Percentiles rank a stretch among this genome's conserved stretches.
phyloP scores from a whole-genome alignment of 2,329 filamentous ascomycete genomes.

The Elsinoe ampelina region DNA sequence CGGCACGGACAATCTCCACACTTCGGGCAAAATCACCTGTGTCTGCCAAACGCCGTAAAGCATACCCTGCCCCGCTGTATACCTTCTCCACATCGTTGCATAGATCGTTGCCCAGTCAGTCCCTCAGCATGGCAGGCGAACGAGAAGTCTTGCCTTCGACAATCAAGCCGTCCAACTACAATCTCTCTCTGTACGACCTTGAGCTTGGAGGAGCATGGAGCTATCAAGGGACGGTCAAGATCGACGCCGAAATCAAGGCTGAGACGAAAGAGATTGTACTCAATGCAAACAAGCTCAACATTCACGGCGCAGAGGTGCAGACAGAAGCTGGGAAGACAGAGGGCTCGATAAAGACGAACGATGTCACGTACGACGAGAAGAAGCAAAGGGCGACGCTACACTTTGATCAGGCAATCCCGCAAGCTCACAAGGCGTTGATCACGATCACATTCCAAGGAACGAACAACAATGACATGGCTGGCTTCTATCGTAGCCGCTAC shows the following conservation, averaged over 20 bases:
- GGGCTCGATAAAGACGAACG: constrained; percentile 50
- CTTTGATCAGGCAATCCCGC: constrained; percentile 63
- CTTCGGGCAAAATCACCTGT: no score
- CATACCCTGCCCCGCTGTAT: no score
- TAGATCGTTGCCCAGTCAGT: constrained; percentile 20
- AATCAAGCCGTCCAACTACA: constrained; percentile 79
- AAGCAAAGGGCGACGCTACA: constrained; percentile 72
- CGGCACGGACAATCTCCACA: no score
- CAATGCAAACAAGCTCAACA: constrained; percentile 76
- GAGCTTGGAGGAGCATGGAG: constrained; percentile 63
- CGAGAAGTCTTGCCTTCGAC: constrained; percentile 38
- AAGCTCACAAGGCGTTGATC: constrained; percentile 56
- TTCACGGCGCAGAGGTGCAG: constrained; percentile 57
- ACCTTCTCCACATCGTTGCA: no score
- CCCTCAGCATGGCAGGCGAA: constrained; percentile 36
- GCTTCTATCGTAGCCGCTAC: constrained; percentile 79
- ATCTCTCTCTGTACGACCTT: constrained; percentile 69
- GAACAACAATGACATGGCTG: constrained; percentile 89
- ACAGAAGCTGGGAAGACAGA: constrained; percentile 50
- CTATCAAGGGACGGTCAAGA: constrained; percentile 78
- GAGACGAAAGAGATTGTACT: constrained; percentile 68
- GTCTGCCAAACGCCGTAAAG: no score
- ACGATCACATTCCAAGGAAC: constrained; percentile 67
- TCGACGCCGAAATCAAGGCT: constrained; percentile 63
- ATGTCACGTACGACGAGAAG: constrained; percentile 71